Percentiles rank a stretch among this genome's conserved stretches.
These are phyloP conservation scores for Ophiostoma ulmi DNA, from an alignment of 2,329 filamentous ascomycete genomes.

Conservation along the genomic window DNA sequence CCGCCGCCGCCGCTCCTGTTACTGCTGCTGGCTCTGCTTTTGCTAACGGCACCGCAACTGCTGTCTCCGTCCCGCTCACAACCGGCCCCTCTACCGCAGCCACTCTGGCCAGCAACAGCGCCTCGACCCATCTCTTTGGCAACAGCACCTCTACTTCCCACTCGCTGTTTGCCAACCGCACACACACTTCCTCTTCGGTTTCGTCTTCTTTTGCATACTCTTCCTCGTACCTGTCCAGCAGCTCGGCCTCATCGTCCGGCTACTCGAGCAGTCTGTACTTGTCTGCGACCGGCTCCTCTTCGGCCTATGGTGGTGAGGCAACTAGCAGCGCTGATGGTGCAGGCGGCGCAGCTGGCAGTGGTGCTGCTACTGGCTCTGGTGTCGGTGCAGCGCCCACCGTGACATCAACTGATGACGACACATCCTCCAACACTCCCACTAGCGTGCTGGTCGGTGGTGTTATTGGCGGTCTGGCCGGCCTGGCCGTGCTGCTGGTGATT, in stretches of 20 bases:
- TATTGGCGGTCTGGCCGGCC: constrained; percentile 53
- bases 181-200: constrained; percentile 27
- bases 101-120: constrained; percentile 6
- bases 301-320: constrained; percentile 17
- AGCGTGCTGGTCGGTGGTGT: constrained; percentile 50
- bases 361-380: constrained; percentile 26
- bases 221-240: constrained; percentile 10
- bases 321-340: constrained; percentile 25
- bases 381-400: constrained; percentile 30
- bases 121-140: constrained; percentile 13
- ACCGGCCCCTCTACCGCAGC: constrained; percentile 16
- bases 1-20: background rate
- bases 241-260: constrained; percentile 20
- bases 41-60: constrained; percentile 14
- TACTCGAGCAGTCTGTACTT: constrained; percentile 22
- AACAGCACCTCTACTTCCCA: constrained; percentile 21
- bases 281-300: constrained; percentile 20
- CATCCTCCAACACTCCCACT: constrained; percentile 29
- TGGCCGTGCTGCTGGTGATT: constrained; percentile 52
- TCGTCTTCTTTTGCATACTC: constrained; percentile 15
- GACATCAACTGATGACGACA: constrained; percentile 27
- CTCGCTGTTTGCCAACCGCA: constrained; percentile 30
- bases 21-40: background rate
- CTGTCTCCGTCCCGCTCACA: constrained; percentile 16
- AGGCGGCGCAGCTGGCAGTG: constrained; percentile 29